Base-by-base conservation (phyloP, 768 basidiomycete genomes). In the Boletus rubroflammeus region DNA sequence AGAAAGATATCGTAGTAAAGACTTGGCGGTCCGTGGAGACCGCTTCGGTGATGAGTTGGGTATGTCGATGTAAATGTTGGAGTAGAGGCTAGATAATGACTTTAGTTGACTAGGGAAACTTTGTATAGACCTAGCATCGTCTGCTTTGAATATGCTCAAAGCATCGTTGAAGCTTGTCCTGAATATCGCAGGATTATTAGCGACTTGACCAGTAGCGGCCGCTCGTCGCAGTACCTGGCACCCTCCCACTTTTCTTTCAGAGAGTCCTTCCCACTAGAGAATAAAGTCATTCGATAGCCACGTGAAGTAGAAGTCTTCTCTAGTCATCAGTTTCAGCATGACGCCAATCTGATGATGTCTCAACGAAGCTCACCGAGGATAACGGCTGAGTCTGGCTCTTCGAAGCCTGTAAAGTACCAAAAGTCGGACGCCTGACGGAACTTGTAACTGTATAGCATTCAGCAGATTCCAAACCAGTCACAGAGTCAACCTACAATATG, bases 341-440 rank as follows among this genome's bases (percentile, higher is more conserved):
- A 35, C 17, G 25, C 1, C 17, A 40, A 51, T 6, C 23, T 23
- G 23, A 31, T 6, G 13, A 26, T 7, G 11, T 14, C 4, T 31
- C 55, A 5, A 44, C 53, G 76, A 35, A 25, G 45, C 61, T 63
- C 47, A 90, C 93, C 85, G 43, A 99, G 77, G 36, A 98, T 78
- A 40, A 98, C 75, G 0, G 91, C 94, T 17, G 96, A 82, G 52
- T 96, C 88, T 1, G 94, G 91, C 67, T 98, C 96, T 53, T 93
- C 84, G 63, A 97, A 97, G 11, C 97, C 97, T 0, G 97, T 97
- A 14, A 99, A 76, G 69, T 99, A 98, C 88, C 88, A 93, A 68
- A 95, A 91, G 71, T 96, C 87, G 35, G 90, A 93, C 0, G 84
- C 83, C 72, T 96, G 96, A 23, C 96, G 83, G 67, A 91, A 97